Percentiles rank a stretch among this genome's conserved stretches.
Evolutionary conservation across 495 filamentous ascomycete genomes (phyloP).

Genomic region (Talaromyces adpressus): DNA sequence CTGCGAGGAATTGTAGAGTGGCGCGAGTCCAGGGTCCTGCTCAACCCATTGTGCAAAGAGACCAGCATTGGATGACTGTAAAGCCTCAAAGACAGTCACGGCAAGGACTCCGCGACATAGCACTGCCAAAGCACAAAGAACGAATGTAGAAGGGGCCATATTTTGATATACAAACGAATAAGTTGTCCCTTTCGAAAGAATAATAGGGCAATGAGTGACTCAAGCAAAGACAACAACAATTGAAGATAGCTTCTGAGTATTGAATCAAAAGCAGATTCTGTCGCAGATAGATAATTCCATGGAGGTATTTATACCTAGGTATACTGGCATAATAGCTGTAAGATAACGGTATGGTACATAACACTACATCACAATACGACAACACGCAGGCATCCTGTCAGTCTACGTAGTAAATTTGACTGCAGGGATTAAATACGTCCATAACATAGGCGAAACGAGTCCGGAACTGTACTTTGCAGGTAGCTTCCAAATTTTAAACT

Average conservation of each 20-base stretch:
- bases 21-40: conserved; percentile 15
- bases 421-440: no score
- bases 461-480: no score
- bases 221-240: not conserved
- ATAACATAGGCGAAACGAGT: no score
- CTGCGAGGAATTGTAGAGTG: conserved; percentile 17
- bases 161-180: not conserved
- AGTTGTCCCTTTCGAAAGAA: not conserved
- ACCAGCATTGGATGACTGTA: conserved; percentile 15
- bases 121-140: not conserved
- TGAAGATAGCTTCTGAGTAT: not conserved
- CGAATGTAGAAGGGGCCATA: not conserved
- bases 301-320: not conserved
- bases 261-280: not conserved
- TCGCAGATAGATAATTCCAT: not conserved
- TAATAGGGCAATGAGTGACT: not conserved
- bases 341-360: not conserved
- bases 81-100: conserved; percentile 8
- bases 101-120: not conserved
- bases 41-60: conserved; percentile 24
- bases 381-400: no score
- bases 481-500: no score
- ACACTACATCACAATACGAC: not conserved
- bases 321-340: not conserved
- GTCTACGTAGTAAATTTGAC: no score